A percentile compares a stretch with the other conserved stretches of the same genome.
These are phyloP conservation scores for Podospora pseudoanserina DNA, from an alignment of 495 filamentous ascomycete genomes.

Conservation along the genomic window DNA sequence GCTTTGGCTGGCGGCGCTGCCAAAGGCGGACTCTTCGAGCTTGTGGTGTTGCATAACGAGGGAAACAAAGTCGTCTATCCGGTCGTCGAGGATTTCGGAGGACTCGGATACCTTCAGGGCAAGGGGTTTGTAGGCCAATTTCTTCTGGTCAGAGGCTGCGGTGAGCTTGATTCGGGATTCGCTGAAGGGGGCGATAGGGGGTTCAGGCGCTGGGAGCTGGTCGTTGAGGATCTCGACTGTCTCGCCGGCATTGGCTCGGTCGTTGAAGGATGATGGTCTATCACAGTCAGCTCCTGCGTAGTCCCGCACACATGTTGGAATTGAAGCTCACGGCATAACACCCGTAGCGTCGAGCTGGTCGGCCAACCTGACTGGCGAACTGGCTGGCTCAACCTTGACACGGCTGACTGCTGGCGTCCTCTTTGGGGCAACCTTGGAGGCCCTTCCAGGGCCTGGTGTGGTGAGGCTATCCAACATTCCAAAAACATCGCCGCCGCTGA, in stretches of 20 bases:
- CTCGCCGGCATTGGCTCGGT: slow-evolving; percentile 74
- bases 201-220: slow-evolving; percentile 64
- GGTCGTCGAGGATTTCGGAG: slow-evolving; percentile 87
- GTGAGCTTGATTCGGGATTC: slow-evolving; percentile 78
- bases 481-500: slow-evolving; percentile 64
- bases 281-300: slow-evolving; percentile 16
- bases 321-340: slow-evolving; percentile 33
- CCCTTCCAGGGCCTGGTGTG: slow-evolving; percentile 53
- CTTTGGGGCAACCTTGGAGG: slow-evolving; percentile 56
- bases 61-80: slow-evolving; percentile 81
- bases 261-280: slow-evolving; percentile 58
- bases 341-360: slow-evolving; percentile 41
- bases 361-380: slow-evolving; percentile 46
- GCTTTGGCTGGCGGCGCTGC: slow-evolving; percentile 77
- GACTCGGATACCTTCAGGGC: slow-evolving; percentile 90
- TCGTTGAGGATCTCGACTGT: slow-evolving; percentile 76
- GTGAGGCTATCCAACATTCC: slow-evolving; percentile 82
- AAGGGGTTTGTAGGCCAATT: slow-evolving; percentile 85
- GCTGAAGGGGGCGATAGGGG: slow-evolving; percentile 64
- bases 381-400: slow-evolving; percentile 39
- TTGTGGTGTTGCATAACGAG: slow-evolving; percentile 70
- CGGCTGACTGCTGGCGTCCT: slow-evolving; percentile 49
- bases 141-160: slow-evolving; percentile 79
- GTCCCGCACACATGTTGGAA: neutral
- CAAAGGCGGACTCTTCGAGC: slow-evolving; percentile 77